Percentiles rank a stretch among this genome's conserved stretches.
phyloP scores from a whole-genome alignment of 495 filamentous ascomycete species.

The Aspergillus diversus region DNA sequence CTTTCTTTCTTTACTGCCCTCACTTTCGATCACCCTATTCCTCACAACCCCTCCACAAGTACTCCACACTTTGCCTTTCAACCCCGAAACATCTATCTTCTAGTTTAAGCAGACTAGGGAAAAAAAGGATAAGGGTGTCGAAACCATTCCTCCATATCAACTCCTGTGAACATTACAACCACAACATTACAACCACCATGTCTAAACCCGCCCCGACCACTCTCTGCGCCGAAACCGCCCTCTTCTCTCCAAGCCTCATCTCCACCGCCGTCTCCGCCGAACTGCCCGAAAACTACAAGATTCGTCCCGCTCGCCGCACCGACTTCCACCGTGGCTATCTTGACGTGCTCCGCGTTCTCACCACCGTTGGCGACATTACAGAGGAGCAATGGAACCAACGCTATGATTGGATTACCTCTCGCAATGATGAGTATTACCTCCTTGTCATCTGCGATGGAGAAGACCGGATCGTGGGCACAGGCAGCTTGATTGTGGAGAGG shows the following conservation, averaged over 20 bases:
- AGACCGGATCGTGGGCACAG: conserved; percentile 78
- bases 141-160: not conserved
- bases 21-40: no score
- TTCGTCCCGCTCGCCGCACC: conserved; percentile 75
- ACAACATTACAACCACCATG: conserved; percentile 24
- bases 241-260: conserved; percentile 79
- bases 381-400: conserved; percentile 74
- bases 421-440: conserved; percentile 82
- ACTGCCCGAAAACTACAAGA: conserved; percentile 78
- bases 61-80: no score
- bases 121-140: not conserved
- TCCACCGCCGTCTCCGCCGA: conserved; percentile 69
- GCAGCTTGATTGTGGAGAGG: conserved; percentile 77
- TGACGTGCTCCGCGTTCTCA: conserved; percentile 87
- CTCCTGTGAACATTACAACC: conserved; percentile 24
- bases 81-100: no score
- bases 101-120: no score
- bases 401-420: conserved; percentile 80
- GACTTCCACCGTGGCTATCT: conserved; percentile 81
- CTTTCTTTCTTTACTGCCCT: no score
- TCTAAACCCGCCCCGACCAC: conserved; percentile 45
- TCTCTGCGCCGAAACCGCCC: conserved; percentile 55
- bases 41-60: no score
- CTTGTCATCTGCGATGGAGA: conserved; percentile 77
- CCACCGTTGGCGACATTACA: conserved; percentile 86